Percentiles rank a stretch among this genome's conserved stretches.
These are phyloP conservation scores for Cryptosporidium sp. DNA, from an alignment of 169 alveolate species.

Conservation along the genomic window DNA sequence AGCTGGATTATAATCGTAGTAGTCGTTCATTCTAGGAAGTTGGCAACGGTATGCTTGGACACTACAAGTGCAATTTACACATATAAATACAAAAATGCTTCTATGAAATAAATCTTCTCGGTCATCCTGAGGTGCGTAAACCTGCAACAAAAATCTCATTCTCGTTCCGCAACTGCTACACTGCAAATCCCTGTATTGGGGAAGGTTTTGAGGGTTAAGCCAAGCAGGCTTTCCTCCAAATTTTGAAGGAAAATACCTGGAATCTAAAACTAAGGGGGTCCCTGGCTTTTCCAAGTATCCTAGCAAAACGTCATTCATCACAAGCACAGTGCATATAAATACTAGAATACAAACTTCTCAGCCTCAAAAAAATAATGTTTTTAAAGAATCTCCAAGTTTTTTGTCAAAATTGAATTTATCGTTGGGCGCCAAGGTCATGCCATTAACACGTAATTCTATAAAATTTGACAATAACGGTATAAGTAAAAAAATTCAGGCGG, in stretches of 20 bases:
- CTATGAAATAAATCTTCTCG: conserved; percentile 71
- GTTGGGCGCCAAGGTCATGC: conserved; percentile 27
- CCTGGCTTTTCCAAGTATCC: conserved; percentile 58
- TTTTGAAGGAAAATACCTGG: conserved; percentile 77
- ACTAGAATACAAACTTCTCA: not conserved
- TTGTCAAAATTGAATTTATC: not conserved
- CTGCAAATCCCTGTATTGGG: conserved; percentile 33
- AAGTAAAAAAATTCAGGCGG: conserved; percentile 5
- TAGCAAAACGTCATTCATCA: conserved; percentile 30
- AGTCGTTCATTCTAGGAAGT: conserved; percentile 53
- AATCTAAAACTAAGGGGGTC: not conserved
- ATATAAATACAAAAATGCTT: conserved; percentile 50
- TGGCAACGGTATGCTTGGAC: conserved; percentile 44
- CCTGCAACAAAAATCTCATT: conserved; percentile 63
- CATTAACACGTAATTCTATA: conserved; percentile 9
- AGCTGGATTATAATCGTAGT: conserved; percentile 49
- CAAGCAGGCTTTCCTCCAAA: conserved; percentile 80
- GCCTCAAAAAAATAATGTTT: not conserved
- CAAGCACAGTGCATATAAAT: not conserved
- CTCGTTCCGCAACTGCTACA: conserved; percentile 51
- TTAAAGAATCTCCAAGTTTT: not conserved
- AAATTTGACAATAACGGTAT: conserved; percentile 16
- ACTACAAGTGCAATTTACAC: conserved; percentile 42
- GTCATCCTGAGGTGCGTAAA: conserved; percentile 65
- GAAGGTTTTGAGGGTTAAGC: conserved; percentile 77